Evolutionary conservation across 169 alveolate genomes (phyloP).

Genomic region (Cryptosporidium sp.): DNA sequence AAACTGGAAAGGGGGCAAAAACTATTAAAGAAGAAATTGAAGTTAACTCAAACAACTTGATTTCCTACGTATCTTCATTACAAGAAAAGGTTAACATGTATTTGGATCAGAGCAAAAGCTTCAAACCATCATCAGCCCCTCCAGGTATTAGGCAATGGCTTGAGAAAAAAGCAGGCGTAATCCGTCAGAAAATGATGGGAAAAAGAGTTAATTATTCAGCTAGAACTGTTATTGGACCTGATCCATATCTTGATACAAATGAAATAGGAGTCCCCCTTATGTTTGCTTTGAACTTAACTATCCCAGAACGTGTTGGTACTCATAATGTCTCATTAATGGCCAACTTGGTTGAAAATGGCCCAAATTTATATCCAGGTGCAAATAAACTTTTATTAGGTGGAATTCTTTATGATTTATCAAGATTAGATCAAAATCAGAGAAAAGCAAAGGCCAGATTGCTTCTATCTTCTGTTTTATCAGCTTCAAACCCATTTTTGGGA

Average conservation of each 20-base stretch:
- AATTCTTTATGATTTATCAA: conserved; percentile 74
- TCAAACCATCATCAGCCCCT: conserved; percentile 79
- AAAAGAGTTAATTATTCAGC: conserved; percentile 98
- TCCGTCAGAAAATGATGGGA: conserved; percentile 98
- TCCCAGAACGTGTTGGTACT: conserved; percentile 94
- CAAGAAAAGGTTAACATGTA: conserved; percentile 60
- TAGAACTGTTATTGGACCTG: conserved; percentile 98
- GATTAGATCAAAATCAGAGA: conserved; percentile 83
- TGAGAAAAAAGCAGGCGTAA: conserved; percentile 96
- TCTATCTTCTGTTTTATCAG: conserved; percentile 74
- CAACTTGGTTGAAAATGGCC: conserved; percentile 93
- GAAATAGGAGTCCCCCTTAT: conserved; percentile 96
- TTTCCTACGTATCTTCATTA: conserved; percentile 59
- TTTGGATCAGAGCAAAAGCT: conserved; percentile 81
- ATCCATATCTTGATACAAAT: conserved; percentile 95
- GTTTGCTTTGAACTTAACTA: conserved; percentile 93
- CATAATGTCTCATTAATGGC: conserved; percentile 89
- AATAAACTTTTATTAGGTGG: conserved; percentile 80
- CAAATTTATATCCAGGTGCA: conserved; percentile 97
- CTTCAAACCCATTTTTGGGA: conserved; percentile 57
- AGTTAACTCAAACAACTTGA: conserved; percentile 68
- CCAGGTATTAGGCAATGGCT: conserved; percentile 94
- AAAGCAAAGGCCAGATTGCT: conserved; percentile 90
- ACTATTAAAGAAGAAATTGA: conserved; percentile 78
- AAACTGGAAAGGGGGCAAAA: conserved; percentile 79